A percentile compares a stretch with the other conserved stretches of the same genome.
phyloP scores from a whole-genome alignment of 73 alveolate species.

The Paramecium bursaria region DNA sequence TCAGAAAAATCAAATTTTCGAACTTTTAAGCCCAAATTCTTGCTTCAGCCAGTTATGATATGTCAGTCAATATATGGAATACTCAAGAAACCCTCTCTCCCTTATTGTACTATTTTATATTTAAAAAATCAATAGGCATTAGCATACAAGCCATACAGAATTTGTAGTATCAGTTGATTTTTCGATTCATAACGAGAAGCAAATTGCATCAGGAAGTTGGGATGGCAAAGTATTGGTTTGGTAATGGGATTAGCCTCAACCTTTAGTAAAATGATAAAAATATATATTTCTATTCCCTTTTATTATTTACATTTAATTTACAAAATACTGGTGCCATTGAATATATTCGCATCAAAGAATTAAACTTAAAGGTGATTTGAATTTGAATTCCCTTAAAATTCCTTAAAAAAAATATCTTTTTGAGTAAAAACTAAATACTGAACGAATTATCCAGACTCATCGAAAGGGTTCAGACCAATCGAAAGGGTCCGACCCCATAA shows the following conservation, averaged over 20 bases:
- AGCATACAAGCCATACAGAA: conserved; percentile 90
- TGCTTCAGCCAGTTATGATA: conserved; percentile 95
- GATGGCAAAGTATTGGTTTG: conserved; percentile 93
- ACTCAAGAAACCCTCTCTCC: conserved; percentile 77
- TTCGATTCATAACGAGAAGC: conserved; percentile 81
- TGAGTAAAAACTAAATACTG: no score
- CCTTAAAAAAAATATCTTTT: no score
- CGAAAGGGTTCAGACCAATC: no score
- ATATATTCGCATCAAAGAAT: no score
- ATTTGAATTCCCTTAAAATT: no score
- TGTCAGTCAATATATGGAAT: conserved; percentile 93
- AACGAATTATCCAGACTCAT: no score
- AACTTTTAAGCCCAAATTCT: conserved; percentile 90
- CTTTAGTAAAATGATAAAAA: neutral
- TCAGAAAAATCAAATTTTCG: conserved; percentile 90
- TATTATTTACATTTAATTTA: no score
- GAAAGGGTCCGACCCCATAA: no score
- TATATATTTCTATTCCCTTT: no score
- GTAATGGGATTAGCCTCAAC: conserved; percentile 75
- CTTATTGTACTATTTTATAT: conserved; percentile 79
- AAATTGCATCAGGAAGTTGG: conserved; percentile 93
- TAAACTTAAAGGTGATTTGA: no score
- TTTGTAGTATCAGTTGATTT: conserved; percentile 96
- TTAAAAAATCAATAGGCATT: conserved; percentile 11
- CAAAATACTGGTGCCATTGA: no score